Percentiles rank a stretch among this genome's conserved stretches.
phyloP scores from a whole-genome alignment of 305 asterid species.

The Fraxinus sp. region DNA sequence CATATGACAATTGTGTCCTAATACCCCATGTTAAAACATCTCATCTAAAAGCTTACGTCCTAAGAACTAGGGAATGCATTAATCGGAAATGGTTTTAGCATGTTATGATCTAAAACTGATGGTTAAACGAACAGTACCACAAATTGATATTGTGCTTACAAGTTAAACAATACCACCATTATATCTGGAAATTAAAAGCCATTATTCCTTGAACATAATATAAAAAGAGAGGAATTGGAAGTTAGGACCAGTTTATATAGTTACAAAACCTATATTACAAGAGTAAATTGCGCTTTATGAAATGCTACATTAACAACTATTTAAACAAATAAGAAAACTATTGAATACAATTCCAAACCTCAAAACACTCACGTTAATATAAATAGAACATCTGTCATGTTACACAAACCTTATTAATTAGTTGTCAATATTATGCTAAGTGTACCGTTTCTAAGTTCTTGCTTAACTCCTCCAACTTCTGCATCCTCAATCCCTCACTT shows the following conservation, averaged over 20 bases:
- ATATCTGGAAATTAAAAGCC: background rate
- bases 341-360: slow-evolving; percentile 55
- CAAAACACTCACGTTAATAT: slow-evolving; percentile 41
- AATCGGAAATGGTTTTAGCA: background rate
- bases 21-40: background rate
- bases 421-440: slow-evolving; percentile 36
- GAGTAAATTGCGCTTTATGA: slow-evolving; percentile 44
- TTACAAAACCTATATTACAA: slow-evolving; percentile 65
- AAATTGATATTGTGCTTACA: background rate
- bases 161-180: background rate
- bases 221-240: slow-evolving; percentile 33
- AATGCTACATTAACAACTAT: slow-evolving; percentile 48
- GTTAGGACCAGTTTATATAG: slow-evolving; percentile 52
- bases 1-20: background rate
- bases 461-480: slow-evolving; percentile 98
- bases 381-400: slow-evolving; percentile 53
- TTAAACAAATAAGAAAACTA: slow-evolving; percentile 40
- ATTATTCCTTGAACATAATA: background rate
- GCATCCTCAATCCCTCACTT: slow-evolving; percentile 84
- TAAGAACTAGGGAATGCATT: background rate
- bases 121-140: background rate
- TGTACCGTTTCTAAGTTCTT: slow-evolving; percentile 87
- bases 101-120: background rate
- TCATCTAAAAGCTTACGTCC: background rate
- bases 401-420: slow-evolving; percentile 58